phyloP scores from a whole-genome alignment of 352 stramenopile species.

The Pythium sukuiense region DNA sequence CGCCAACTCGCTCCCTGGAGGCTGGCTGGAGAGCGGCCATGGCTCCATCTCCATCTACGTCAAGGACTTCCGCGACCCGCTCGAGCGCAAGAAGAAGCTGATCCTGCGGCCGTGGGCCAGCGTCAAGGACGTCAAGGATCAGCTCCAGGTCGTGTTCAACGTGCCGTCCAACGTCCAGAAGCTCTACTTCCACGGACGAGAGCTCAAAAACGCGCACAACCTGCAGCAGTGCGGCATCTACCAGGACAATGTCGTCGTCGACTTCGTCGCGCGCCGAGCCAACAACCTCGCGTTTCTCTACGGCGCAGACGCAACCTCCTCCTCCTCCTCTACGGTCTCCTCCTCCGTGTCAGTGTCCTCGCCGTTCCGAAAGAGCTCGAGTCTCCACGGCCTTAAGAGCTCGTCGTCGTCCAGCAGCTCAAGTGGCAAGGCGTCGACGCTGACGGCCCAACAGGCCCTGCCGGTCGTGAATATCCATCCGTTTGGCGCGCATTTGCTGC shows the following conservation, averaged over 20 bases:
- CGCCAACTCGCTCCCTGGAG: slow-evolving; percentile 69
- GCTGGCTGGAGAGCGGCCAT: slow-evolving; percentile 78
- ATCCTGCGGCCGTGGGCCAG: slow-evolving; percentile 73
- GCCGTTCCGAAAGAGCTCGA: neutral
- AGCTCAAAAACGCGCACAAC: slow-evolving; percentile 85
- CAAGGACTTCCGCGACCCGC: slow-evolving; percentile 79
- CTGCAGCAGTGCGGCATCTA: slow-evolving; percentile 84
- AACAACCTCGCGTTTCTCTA: slow-evolving; percentile 59
- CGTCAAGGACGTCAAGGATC: slow-evolving; percentile 87
- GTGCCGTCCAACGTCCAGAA: slow-evolving; percentile 78
- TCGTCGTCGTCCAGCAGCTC: neutral
- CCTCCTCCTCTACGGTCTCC: slow-evolving; percentile 1
- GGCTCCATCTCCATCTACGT: slow-evolving; percentile 68
- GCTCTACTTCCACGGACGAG: slow-evolving; percentile 77
- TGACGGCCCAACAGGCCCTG: slow-evolving; percentile 35
- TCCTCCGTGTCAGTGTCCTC: neutral
- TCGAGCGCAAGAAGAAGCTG: slow-evolving; percentile 84
- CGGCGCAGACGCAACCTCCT: slow-evolving; percentile 15
- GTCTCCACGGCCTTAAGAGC: neutral
- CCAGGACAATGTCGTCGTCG: slow-evolving; percentile 74
- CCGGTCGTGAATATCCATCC: slow-evolving; percentile 77
- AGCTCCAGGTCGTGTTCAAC: slow-evolving; percentile 83
- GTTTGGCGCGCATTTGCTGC: slow-evolving; percentile 74
- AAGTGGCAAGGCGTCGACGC: neutral
- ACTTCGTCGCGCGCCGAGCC: slow-evolving; percentile 69